Conservation (phyloP, 2,329 filamentous ascomycete genomes). For the Fonsecaea nubica region DNA sequence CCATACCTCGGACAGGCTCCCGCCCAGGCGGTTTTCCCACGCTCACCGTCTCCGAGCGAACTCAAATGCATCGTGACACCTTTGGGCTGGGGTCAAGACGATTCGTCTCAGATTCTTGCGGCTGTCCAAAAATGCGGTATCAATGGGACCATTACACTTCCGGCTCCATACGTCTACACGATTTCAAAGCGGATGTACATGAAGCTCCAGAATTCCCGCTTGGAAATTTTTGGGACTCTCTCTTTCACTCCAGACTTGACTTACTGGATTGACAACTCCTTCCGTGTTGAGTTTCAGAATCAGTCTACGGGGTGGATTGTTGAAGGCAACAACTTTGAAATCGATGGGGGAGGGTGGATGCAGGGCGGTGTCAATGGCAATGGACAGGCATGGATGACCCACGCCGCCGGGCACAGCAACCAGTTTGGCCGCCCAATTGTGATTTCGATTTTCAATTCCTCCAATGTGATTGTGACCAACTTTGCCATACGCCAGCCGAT, state of each 20-base stretch:
- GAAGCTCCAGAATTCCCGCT: constrained; percentile 13
- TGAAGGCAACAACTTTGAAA: constrained; percentile 13
- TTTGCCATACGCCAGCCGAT: constrained; percentile 16
- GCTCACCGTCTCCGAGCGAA: not conserved
- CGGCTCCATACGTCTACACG: constrained; percentile 14
- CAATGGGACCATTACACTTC: constrained; percentile 20
- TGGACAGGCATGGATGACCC: constrained; percentile 19
- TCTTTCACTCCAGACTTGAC: constrained; percentile 16
- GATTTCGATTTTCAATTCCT: constrained; percentile 15
- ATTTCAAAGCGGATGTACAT: constrained; percentile 18
- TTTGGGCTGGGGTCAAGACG: constrained; percentile 17
- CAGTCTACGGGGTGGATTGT: constrained; percentile 19
- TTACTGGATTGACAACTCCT: constrained; percentile 21
- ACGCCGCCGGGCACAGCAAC: constrained; percentile 18
- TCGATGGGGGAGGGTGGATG: constrained; percentile 14
- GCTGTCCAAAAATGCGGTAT: constrained; percentile 13
- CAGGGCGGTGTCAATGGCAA: constrained; percentile 14
- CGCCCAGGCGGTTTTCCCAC: constrained; percentile 2
- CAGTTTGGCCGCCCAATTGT: constrained; percentile 17
- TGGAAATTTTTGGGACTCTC: constrained; percentile 17
- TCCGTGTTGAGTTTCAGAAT: constrained; percentile 22
- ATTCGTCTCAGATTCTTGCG: constrained; percentile 21
- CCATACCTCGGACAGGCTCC: constrained; percentile 17
- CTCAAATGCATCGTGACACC: constrained; percentile 11
- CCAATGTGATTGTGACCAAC: constrained; percentile 15